Evolutionary conservation across 371 early-diverging fungal species (phyloP).

Genomic region (Mortierella polycephala): DNA sequence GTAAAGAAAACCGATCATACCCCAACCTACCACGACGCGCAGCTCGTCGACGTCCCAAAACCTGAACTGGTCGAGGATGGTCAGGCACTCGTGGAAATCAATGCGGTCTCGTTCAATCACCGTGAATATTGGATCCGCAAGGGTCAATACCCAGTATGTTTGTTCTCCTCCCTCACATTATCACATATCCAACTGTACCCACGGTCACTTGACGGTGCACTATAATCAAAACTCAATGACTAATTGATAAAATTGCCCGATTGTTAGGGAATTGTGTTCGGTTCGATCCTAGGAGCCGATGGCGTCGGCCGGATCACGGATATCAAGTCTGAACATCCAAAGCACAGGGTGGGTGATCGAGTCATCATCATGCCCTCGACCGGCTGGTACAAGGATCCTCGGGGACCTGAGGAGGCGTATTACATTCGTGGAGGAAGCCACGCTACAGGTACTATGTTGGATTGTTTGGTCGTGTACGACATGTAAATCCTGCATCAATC

Average conservation of each 20-base stretch:
- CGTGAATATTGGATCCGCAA: constrained; percentile 76
- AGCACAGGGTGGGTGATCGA: constrained; percentile 52
- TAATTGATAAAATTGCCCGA: constrained; percentile 17
- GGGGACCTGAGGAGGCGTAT: constrained; percentile 67
- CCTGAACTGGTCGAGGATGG: constrained; percentile 36
- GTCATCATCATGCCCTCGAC: constrained; percentile 67
- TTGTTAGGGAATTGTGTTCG: constrained; percentile 49
- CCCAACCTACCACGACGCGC: constrained; percentile 40
- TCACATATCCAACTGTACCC: not conserved
- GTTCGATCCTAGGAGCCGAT: constrained; percentile 70
- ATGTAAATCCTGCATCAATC: too few relatives aligned
- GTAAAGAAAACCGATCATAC: constrained; percentile 22
- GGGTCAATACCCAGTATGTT: constrained; percentile 54
- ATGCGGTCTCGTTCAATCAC: constrained; percentile 78
- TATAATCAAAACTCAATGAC: too few relatives aligned
- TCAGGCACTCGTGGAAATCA: constrained; percentile 66
- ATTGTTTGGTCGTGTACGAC: too few relatives aligned
- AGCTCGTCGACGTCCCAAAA: constrained; percentile 35
- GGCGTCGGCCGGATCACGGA: constrained; percentile 65
- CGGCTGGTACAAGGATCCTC: constrained; percentile 69
- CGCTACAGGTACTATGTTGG: constrained; percentile 44
- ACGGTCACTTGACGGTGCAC: too few relatives aligned
- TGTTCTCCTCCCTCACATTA: not conserved
- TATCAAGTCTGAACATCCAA: constrained; percentile 16
- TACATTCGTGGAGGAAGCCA: constrained; percentile 69